phyloP scores from a whole-genome alignment of 257 asterid species.

The Jaltomata sinuosa region DNA sequence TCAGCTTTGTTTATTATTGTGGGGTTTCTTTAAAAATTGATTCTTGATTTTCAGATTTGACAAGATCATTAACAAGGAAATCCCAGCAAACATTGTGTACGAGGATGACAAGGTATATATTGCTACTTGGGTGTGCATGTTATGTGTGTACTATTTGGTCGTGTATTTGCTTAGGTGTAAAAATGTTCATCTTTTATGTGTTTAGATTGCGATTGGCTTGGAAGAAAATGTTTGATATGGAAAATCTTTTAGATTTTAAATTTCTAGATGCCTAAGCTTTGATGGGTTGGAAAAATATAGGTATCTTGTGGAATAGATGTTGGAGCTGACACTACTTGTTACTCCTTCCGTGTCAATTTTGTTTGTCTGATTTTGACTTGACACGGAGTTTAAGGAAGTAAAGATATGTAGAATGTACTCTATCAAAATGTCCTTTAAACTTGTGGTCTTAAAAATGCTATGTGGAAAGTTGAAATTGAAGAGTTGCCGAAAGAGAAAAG shows the following conservation, averaged over 20 bases:
- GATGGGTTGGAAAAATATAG: background rate
- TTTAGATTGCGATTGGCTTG: background rate
- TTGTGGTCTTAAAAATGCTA: too few species aligned
- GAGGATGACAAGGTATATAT: conserved; percentile 83
- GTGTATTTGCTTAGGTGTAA: background rate
- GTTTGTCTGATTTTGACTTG: too few species aligned
- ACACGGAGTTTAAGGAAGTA: too few species aligned
- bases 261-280: too few species aligned
- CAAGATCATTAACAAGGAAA: conserved; percentile 80
- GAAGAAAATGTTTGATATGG: background rate
- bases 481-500: too few species aligned
- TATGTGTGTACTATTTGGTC: background rate
- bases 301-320: background rate
- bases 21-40: background rate
- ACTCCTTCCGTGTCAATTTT: too few species aligned
- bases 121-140: background rate
- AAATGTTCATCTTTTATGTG: background rate
- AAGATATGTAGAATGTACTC: too few species aligned
- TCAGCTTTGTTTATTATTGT: background rate
- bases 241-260: too few species aligned
- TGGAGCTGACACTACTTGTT: background rate
- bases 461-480: too few species aligned
- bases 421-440: too few species aligned
- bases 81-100: conserved; percentile 63
- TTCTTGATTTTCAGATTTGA: conserved; percentile 59